Conservation (phyloP, 306 rosid species). For the Trifolium dubium region DNA sequence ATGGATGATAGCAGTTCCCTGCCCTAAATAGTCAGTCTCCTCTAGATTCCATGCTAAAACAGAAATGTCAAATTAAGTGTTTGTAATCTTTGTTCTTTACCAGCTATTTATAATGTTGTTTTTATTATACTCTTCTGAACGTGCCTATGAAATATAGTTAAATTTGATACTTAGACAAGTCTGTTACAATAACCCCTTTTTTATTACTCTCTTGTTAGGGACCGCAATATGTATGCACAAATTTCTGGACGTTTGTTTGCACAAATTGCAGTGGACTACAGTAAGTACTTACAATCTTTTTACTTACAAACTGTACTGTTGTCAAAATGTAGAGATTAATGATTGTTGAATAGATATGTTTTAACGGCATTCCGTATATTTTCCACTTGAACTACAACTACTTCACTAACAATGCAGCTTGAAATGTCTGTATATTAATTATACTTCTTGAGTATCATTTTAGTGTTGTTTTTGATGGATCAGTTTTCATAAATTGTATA, state of each 20-base stretch:
- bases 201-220: constrained; percentile 61
- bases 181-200: constrained; percentile 33
- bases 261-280: constrained; percentile 94
- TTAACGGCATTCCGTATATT: constrained; percentile 33
- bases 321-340: constrained; percentile 23
- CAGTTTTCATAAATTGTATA: constrained; percentile 31
- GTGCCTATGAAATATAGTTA: constrained; percentile 16
- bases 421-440: constrained; percentile 22
- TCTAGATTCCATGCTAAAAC: constrained; percentile 17
- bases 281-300: constrained; percentile 63
- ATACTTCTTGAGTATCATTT: neutral
- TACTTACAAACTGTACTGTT: neutral
- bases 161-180: constrained; percentile 36
- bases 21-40: neutral
- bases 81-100: constrained; percentile 41
- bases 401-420: constrained; percentile 30
- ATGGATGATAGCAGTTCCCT: constrained; percentile 10
- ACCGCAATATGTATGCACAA: constrained; percentile 95
- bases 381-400: constrained; percentile 25
- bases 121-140: constrained; percentile 29
- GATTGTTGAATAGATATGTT: constrained; percentile 25
- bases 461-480: constrained; percentile 24
- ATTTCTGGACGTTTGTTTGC: constrained; percentile 95
- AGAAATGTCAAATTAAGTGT: constrained; percentile 12
- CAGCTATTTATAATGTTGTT: constrained; percentile 26